Evolutionary conservation across 768 basidiomycete genomes (phyloP), one percentile per base, ranked within the genome.

Genomic region (Collybiopsis confluens): DNA sequence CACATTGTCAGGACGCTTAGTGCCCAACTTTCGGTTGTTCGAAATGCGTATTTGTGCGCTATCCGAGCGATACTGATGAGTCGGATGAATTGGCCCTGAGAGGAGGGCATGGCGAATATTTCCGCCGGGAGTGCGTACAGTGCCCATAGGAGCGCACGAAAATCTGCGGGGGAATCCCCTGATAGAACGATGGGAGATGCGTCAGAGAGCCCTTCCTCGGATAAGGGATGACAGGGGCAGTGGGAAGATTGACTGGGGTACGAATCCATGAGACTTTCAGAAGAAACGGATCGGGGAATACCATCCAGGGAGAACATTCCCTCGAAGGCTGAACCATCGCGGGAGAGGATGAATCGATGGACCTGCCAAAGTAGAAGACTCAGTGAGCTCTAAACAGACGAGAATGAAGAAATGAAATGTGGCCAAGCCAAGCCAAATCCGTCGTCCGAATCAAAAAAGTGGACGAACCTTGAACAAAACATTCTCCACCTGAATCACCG

Each of bases 1-100:
- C 65, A 63, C 64, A 74, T 74, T 56, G 73, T 70, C 41, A 80
- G 68, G 7, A 73, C 73, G 35, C 65, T 54, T 41, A 78, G 64
- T 0, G 77, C 75, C 80, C 80, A 82, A 23, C 54, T 61, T 62
- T 82, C 79, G 42, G 75, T 74, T 13, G 72, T 72, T 20, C 69
- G 68, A 62, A 81, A 82, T 45, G 79, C 75, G 61, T 82, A 82
- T 54, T 82, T 82, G 66, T 82, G 78, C 2, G 80, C 73, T 55
- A 82, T 75, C 15, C 74, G 74, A 20, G 77, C 73, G 52, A 80
- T 75, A 54, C 74, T 69, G 41, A 75, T 70, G 45, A 81, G 62
- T 54, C 70, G 76, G 13, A 68, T 61, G 53, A 70, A 69, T 56
- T 75, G 73, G 30, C 70, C 68, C 35, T 74, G 70, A 1, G 52